phyloP scores from a whole-genome alignment of 768 basidiomycete species.

The Trametes sanguinea region DNA sequence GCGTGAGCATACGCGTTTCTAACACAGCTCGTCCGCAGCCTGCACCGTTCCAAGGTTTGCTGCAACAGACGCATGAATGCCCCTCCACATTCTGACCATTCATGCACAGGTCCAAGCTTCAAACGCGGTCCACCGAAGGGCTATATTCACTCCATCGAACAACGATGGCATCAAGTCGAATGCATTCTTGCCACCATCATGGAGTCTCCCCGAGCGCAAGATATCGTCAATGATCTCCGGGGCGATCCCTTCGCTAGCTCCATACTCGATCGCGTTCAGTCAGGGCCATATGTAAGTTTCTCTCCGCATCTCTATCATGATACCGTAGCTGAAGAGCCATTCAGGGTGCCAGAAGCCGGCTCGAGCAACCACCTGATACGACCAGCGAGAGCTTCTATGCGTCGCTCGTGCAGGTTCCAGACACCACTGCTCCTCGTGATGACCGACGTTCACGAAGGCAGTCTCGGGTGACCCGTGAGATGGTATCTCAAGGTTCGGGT shows the following conservation, averaged over 20 bases:
- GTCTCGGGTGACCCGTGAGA: slow-evolving; percentile 76
- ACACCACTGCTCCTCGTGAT: slow-evolving; percentile 18
- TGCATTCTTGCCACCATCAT: slow-evolving; percentile 83
- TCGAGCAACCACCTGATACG: slow-evolving; percentile 10
- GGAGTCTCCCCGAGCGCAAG: slow-evolving; percentile 65
- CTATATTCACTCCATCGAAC: slow-evolving; percentile 92
- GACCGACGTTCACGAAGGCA: slow-evolving; percentile 56
- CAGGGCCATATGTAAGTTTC: slow-evolving; percentile 71
- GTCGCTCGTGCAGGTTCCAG: slow-evolving; percentile 36
- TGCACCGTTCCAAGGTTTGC: slow-evolving; percentile 68
- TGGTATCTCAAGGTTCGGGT: slow-evolving; percentile 52
- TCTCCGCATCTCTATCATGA: slow-evolving; percentile 24
- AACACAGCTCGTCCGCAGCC: slow-evolving; percentile 20
- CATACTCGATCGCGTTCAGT: slow-evolving; percentile 74
- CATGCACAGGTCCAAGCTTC: slow-evolving; percentile 64
- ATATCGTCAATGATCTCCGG: slow-evolving; percentile 60
- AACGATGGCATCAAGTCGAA: slow-evolving; percentile 90
- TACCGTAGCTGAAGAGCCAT: neutral
- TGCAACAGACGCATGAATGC: slow-evolving; percentile 26
- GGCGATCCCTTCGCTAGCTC: slow-evolving; percentile 77
- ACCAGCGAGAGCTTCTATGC: slow-evolving; percentile 28
- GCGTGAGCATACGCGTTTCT: neutral
- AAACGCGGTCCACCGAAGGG: slow-evolving; percentile 88
- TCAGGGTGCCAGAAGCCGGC: slow-evolving; percentile 71
- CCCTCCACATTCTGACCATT: neutral